Conservation (phyloP, 306 rosid species). For the Pyrus pyrifolia region DNA sequence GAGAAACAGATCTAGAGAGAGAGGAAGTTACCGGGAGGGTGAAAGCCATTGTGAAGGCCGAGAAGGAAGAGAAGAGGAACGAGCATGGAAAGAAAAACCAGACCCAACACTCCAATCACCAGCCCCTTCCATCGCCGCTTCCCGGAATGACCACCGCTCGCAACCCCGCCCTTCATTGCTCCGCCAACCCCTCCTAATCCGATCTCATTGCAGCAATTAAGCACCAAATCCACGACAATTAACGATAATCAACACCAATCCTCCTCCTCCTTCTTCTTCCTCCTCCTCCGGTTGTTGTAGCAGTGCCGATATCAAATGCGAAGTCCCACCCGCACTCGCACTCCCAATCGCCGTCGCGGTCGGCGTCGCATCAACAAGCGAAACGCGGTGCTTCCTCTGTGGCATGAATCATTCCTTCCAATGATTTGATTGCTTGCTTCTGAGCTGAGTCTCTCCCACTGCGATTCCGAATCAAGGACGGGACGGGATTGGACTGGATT, state of each 20-base stretch:
- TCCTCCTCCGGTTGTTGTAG: background rate
- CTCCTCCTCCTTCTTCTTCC: background rate
- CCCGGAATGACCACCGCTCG: slow-evolving; percentile 36
- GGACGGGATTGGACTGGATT: background rate
- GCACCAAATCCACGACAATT: background rate
- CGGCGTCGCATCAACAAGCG: background rate
- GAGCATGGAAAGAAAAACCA: slow-evolving; percentile 90
- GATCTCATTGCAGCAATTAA: background rate
- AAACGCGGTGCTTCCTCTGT: background rate
- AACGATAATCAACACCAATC: background rate
- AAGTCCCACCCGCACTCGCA: background rate
- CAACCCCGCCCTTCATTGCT: slow-evolving; percentile 52
- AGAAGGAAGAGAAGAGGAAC: slow-evolving; percentile 92
- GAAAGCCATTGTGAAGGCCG: slow-evolving; percentile 89
- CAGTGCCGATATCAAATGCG: background rate
- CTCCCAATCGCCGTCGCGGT: background rate
- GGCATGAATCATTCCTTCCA: background rate
- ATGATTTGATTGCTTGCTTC: background rate
- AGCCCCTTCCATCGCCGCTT: slow-evolving; percentile 88
- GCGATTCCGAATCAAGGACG: background rate
- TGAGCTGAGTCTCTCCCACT: background rate
- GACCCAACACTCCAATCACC: slow-evolving; percentile 79
- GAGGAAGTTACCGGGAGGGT: slow-evolving; percentile 50
- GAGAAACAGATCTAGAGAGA: slow-evolving; percentile 45
- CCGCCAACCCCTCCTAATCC: background rate